Evolutionary conservation across 164 flowering plant species (phyloP).

Genomic region (Akebia trifoliata): DNA sequence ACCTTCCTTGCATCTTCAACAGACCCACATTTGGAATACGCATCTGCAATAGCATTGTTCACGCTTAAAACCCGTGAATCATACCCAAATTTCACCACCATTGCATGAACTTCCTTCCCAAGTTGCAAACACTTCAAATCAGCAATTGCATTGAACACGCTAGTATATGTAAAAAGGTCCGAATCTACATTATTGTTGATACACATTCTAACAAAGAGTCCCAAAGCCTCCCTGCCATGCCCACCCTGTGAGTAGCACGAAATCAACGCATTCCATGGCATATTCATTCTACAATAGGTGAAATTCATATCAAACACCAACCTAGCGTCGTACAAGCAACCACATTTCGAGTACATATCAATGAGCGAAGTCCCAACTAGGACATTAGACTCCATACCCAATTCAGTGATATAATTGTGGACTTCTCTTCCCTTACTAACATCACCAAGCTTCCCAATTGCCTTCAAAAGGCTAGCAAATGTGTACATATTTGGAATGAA

Average conservation of each 20-base stretch:
- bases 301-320: slow-evolving; percentile 37
- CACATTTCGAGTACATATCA: slow-evolving; percentile 61
- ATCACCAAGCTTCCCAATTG: slow-evolving; percentile 45
- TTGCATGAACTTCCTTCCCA: slow-evolving; percentile 39
- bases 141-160: slow-evolving; percentile 45
- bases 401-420: slow-evolving; percentile 31
- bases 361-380: slow-evolving; percentile 57
- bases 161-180: slow-evolving; percentile 50
- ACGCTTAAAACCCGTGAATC: slow-evolving; percentile 23
- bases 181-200: slow-evolving; percentile 26
- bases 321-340: slow-evolving; percentile 38
- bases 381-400: slow-evolving; percentile 40
- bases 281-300: slow-evolving; percentile 24
- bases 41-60: slow-evolving; percentile 50
- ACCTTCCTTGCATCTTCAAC: slow-evolving; percentile 45
- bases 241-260: slow-evolving; percentile 44
- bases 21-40: slow-evolving; percentile 56
- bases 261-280: slow-evolving; percentile 71
- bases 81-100: slow-evolving; percentile 38
- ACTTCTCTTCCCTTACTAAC: slow-evolving; percentile 36
- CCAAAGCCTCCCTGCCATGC: slow-evolving; percentile 32
- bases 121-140: slow-evolving; percentile 25
- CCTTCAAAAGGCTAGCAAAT: slow-evolving; percentile 46
- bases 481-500: slow-evolving; percentile 38
- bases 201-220: slow-evolving; percentile 35